These are phyloP conservation scores for Fusarium euwallaceae DNA, from an alignment of 2,329 filamentous ascomycete genomes.

Conservation along the genomic window DNA sequence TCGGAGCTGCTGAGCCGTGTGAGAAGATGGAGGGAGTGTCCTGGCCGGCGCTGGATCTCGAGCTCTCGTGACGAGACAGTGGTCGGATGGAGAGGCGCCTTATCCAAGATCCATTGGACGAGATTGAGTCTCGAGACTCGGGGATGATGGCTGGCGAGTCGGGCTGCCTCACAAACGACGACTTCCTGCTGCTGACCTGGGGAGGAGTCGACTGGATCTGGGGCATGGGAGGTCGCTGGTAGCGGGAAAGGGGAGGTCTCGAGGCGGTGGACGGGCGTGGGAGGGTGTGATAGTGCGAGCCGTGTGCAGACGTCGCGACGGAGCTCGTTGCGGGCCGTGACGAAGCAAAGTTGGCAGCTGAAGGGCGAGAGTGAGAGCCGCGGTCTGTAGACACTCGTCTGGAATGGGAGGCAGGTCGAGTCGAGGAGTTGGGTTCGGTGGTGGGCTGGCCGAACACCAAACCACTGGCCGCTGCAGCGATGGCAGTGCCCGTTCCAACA, in stretches of 20 bases:
- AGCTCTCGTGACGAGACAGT: constrained; percentile 73
- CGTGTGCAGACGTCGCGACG: constrained; percentile 49
- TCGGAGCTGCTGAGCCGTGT: constrained; percentile 75
- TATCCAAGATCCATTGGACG: constrained; percentile 78
- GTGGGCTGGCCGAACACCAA: constrained; percentile 70
- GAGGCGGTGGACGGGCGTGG: constrained; percentile 50
- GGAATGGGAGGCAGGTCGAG: constrained; percentile 46
- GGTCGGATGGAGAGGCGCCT: constrained; percentile 77
- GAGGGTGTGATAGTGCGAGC: constrained; percentile 48
- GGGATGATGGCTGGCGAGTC: constrained; percentile 55
- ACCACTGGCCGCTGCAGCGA: constrained; percentile 71
- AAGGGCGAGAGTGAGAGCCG: constrained; percentile 45
- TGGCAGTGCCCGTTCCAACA: constrained; percentile 71
- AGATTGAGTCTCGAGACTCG: constrained; percentile 69
- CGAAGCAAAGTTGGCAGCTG: constrained; percentile 41
- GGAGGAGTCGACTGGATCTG: constrained; percentile 59
- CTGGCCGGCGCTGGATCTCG: constrained; percentile 73
- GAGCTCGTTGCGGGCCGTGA: constrained; percentile 62
- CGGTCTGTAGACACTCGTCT: constrained; percentile 52
- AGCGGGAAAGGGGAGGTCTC: constrained; percentile 54
- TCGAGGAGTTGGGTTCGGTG: constrained; percentile 54
- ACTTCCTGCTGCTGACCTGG: constrained; percentile 56
- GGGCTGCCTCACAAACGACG: constrained; percentile 57
- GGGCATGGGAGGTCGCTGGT: constrained; percentile 54
- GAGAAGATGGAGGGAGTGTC: constrained; percentile 77